These are phyloP conservation scores for Blastomyces emzantsi DNA, from an alignment of 2,329 filamentous ascomycete genomes.

Conservation along the genomic window DNA sequence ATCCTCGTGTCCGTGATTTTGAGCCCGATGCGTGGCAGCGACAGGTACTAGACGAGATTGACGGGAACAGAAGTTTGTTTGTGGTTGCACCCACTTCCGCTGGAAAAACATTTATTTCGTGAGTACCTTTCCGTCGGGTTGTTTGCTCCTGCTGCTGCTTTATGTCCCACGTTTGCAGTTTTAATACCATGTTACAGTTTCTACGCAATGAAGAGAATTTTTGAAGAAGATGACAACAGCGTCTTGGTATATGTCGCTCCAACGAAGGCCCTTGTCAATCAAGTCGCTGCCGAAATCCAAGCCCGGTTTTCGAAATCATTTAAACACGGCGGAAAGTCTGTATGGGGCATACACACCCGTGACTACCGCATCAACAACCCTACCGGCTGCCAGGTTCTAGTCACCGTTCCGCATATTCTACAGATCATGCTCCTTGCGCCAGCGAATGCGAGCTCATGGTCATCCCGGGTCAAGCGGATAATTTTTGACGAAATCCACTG, in stretches of 20 bases:
- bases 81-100: conserved; percentile 70
- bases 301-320: conserved; percentile 62
- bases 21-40: conserved; percentile 69
- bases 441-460: conserved; percentile 58
- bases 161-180: background rate
- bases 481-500: conserved; percentile 79
- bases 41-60: conserved; percentile 62
- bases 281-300: conserved; percentile 71
- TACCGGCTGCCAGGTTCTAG: conserved; percentile 61
- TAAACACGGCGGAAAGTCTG: conserved; percentile 52
- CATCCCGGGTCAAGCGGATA: conserved; percentile 59
- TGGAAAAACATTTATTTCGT: conserved; percentile 72
- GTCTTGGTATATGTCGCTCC: conserved; percentile 72
- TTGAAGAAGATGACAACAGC: conserved; percentile 58
- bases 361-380: conserved; percentile 69
- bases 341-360: conserved; percentile 71
- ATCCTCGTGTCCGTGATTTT: conserved; percentile 58
- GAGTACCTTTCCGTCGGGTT: conserved; percentile 11
- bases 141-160: background rate
- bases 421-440: conserved; percentile 65
- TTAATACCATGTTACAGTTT: conserved; percentile 39
- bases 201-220: conserved; percentile 70
- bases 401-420: conserved; percentile 68
- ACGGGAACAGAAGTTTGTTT: conserved; percentile 59
- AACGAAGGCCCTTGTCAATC: conserved; percentile 73